Conservation (phyloP, 2,329 filamentous ascomycete species). For the Neofusicoccum ribis region DNA sequence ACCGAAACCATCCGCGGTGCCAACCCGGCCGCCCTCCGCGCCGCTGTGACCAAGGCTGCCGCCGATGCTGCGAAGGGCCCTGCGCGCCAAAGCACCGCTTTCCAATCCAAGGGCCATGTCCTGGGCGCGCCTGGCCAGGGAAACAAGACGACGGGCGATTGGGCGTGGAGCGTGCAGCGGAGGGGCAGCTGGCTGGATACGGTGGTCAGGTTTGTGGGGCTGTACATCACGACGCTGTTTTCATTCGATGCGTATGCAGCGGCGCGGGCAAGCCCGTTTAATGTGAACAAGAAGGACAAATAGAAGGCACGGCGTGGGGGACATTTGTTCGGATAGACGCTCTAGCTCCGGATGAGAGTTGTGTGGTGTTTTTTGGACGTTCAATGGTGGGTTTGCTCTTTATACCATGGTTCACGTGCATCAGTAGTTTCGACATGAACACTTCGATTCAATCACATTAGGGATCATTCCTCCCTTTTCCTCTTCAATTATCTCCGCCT, state of each 20-base stretch:
- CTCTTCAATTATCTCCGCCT: too few relatives aligned
- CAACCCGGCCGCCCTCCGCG: constrained; percentile 49
- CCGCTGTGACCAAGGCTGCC: constrained; percentile 47
- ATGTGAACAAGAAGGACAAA: constrained; percentile 30
- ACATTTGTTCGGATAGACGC: not conserved
- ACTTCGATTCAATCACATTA: too few relatives aligned
- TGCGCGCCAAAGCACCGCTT: constrained; percentile 35
- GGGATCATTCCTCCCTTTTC: too few relatives aligned
- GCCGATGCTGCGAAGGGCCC: constrained; percentile 40
- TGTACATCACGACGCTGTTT: constrained; percentile 49
- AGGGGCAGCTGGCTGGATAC: constrained; percentile 40
- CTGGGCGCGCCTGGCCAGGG: constrained; percentile 31
- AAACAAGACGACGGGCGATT: constrained; percentile 28
- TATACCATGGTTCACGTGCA: not conserved
- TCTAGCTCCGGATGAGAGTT: not conserved
- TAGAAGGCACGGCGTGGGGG: not conserved
- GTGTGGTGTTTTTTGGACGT: not conserved
- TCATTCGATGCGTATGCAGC: constrained; percentile 46
- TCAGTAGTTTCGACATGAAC: not conserved
- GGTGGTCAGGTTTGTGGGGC: constrained; percentile 46
- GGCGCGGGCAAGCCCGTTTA: constrained; percentile 47
- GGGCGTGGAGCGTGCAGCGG: constrained; percentile 29
- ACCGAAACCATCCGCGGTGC: constrained; percentile 51
- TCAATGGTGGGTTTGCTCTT: not conserved
- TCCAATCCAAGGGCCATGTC: constrained; percentile 46